Base-by-base conservation (phyloP, 2,329 filamentous ascomycete species). In the Bertia moriformis region DNA sequence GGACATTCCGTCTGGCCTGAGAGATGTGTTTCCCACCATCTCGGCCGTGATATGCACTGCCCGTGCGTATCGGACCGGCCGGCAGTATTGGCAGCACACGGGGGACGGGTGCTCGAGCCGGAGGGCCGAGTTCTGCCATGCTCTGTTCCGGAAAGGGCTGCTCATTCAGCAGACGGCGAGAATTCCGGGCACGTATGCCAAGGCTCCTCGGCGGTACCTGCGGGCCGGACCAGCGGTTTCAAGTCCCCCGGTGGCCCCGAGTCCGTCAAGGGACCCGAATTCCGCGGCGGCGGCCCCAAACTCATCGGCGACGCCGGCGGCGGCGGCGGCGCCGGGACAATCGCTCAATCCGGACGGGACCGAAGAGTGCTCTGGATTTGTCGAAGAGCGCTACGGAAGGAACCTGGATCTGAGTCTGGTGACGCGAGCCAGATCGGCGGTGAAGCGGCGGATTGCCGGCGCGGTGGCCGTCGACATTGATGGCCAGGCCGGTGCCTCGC, bases 61-160 rank as follows among this genome's bases (percentile, higher is more conserved):
- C 36, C 71, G 77, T 12, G 88, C 80, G 49, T 61, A 73, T 3
- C 58, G 22, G 22, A 27, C 83, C 42, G 84, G 86, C n/a, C 96
- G 95, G 57, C 74, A 87, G 50, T 95, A 93, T 51, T 98, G 91
- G 91, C 91, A 96, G 56, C 91, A 98, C 57, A 83, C 84, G 1
- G 91, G 91, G 15, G 88, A 94, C 44, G 91, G 91, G 14, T 69
- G 94, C 13, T 95, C 88, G 1, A 95, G 88, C 55, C 78, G 91
- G 38, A 75, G 87, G 30, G 88, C 86, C 22, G 89, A 95, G 54
- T 95, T 93, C 57, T 94, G 84, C 53, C 76, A 87, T 43, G 66
- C 71, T 32, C 69, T 89, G 2, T 73, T 93, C 45, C 70, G 71
- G 27, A 78, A 89, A 44, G 78, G 78, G 0, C 63, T 83, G 32